Conservation (phyloP, 2,329 filamentous ascomycete species). For the Arachnomyces sp. region DNA sequence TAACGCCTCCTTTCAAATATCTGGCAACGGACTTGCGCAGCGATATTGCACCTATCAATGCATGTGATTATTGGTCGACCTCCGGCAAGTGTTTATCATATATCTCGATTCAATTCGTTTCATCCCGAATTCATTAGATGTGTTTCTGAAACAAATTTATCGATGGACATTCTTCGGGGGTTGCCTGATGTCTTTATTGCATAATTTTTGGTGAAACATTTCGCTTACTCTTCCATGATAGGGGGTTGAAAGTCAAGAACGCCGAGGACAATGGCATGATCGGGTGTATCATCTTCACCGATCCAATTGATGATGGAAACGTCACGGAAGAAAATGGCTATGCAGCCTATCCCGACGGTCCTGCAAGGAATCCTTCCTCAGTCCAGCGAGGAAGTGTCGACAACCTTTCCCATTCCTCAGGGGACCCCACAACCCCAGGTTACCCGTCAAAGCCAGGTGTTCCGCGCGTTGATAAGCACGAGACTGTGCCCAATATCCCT, state of each 20-base stretch:
- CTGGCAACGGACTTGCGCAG: no score
- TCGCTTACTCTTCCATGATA: constrained; percentile 7
- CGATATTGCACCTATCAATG: no score
- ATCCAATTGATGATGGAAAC: constrained; percentile 40
- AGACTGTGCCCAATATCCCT: constrained; percentile 25
- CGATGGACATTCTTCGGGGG: no score
- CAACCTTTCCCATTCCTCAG: constrained; percentile 18
- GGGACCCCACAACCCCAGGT: constrained; percentile 23
- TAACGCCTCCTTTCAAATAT: no score
- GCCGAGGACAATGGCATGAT: constrained; percentile 39
- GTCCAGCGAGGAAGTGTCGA: constrained; percentile 41
- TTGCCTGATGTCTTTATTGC: no score
- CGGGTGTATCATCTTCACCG: constrained; percentile 38
- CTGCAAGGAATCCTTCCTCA: constrained; percentile 37
- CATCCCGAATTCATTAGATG: no score
- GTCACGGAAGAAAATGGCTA: constrained; percentile 40
- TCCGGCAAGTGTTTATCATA: no score
- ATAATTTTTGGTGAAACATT: no score
- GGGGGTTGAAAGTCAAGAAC: constrained; percentile 42
- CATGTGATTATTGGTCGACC: no score
- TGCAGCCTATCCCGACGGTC: constrained; percentile 35
- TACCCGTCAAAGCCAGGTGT: constrained; percentile 23
- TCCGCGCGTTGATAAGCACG: constrained; percentile 19
- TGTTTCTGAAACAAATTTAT: no score
- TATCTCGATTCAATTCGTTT: no score